Evolutionary conservation across 2,329 filamentous ascomycete species (phyloP), one percentile per base, ranked within the genome.

Genomic region (Colletotrichum sp.): DNA sequence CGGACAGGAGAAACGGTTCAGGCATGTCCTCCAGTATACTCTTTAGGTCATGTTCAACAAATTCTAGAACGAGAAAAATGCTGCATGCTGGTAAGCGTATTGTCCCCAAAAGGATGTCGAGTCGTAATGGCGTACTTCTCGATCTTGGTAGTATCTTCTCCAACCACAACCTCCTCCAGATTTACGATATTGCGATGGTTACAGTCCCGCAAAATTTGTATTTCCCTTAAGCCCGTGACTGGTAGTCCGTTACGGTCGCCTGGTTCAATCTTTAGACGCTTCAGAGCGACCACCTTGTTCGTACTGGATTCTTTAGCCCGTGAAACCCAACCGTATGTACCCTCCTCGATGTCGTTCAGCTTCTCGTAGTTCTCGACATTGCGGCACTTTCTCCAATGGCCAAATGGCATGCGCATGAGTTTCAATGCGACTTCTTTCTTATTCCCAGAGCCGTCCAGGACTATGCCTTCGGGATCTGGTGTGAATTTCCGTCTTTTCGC

Each of bases 271-370:
- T 99, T 99, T 70, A 98, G 88, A 81, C 95, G 93, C 87, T 99
- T 99, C 76, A 99, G 87, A 16, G 97, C 97, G 24, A 98, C 96
- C 8, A 99, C 89, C 71, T 93, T 90, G 38, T 94, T 94, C 0
- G 94, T 96, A 6, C 87, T 85, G 36, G 89, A 87, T 78, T 97
- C 93, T 75, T 89, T 92, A 15, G 95, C 97, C 72, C 97, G 90
- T 69, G 96, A 96, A 6, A 99, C 97, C 90, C 93, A 96, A 59
- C 97, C 97, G 83, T 99, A 99, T 11, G 95, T 95, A 43, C 97
- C 97, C 86, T 99, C 97, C 83, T 98, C 97, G 79, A 99, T 99
- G 81, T 97, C 94, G 83, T 99, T 99, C 71, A 99, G 88, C 78
- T 94, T 94, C 79, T 98, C 94, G 84, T 96, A 99, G 80, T 95